Evolutionary conservation across 179 eudicot species (phyloP).

Genomic region (Silene noctiflora): DNA sequence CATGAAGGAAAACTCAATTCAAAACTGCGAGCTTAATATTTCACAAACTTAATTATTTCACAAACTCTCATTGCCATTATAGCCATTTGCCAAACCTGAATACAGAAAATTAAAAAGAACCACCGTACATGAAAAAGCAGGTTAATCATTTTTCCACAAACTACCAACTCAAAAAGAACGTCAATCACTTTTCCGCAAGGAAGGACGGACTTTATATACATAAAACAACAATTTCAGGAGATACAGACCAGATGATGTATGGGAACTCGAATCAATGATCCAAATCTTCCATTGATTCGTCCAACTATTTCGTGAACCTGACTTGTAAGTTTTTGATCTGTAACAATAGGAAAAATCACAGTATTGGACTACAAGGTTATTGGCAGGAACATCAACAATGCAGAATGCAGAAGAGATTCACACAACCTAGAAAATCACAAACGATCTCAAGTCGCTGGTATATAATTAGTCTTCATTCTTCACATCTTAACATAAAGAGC

Average conservation of each 20-base stretch:
- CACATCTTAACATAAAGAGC: background rate
- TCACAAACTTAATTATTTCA: too few relatives aligned
- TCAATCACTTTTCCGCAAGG: too few relatives aligned
- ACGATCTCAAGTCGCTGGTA: background rate
- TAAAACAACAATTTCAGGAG: background rate
- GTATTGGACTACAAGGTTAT: background rate
- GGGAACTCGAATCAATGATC: slow-evolving; percentile 71
- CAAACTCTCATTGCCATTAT: background rate
- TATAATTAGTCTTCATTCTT: background rate
- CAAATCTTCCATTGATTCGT: slow-evolving; percentile 88
- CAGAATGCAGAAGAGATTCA: background rate
- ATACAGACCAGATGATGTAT: slow-evolving; percentile 78
- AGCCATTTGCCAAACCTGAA: background rate
- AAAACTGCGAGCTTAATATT: background rate
- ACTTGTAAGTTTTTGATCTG: slow-evolving; percentile 87
- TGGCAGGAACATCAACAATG: background rate
- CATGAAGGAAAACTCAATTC: too few relatives aligned
- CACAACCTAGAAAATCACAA: background rate
- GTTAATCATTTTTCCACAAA: too few relatives aligned
- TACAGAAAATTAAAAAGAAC: background rate
- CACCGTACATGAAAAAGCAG: background rate
- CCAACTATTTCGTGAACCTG: slow-evolving; percentile 98
- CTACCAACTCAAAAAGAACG: background rate
- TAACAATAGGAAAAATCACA: slow-evolving; percentile 15
- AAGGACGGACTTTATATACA: background rate